phyloP scores from a whole-genome alignment of 2,329 filamentous ascomycete genomes.

The Ceratocystis huliohia region DNA sequence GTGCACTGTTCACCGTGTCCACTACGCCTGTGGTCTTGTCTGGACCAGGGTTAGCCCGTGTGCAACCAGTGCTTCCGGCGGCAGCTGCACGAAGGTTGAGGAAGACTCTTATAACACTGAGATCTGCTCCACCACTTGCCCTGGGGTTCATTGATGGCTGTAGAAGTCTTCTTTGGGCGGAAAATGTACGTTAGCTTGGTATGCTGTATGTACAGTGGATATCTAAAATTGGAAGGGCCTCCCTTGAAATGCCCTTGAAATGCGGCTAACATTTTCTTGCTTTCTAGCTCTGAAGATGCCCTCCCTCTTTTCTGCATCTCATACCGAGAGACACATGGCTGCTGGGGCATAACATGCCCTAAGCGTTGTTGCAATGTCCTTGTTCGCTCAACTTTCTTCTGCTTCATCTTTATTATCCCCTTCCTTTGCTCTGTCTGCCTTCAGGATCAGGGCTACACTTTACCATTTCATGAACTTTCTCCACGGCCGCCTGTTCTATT shows the following conservation, averaged over 20 bases:
- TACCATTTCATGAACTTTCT: background rate
- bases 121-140: background rate
- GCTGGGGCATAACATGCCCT: background rate
- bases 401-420: background rate
- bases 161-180: background rate
- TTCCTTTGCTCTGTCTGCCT: background rate
- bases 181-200: background rate
- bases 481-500: background rate
- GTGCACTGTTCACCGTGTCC: slow-evolving; percentile 14
- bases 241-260: background rate
- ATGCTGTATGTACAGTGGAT: no score
- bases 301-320: background rate
- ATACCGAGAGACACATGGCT: background rate
- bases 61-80: background rate
- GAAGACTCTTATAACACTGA: background rate
- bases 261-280: background rate
- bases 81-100: background rate
- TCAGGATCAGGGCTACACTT: background rate
- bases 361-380: background rate
- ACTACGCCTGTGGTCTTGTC: slow-evolving; percentile 14
- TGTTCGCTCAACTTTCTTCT: background rate
- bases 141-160: background rate
- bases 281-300: background rate
- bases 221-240: background rate
- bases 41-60: slow-evolving; percentile 8